phyloP scores from a whole-genome alignment of 2,329 filamentous ascomycete species.

The Fusarium protoensiforme region DNA sequence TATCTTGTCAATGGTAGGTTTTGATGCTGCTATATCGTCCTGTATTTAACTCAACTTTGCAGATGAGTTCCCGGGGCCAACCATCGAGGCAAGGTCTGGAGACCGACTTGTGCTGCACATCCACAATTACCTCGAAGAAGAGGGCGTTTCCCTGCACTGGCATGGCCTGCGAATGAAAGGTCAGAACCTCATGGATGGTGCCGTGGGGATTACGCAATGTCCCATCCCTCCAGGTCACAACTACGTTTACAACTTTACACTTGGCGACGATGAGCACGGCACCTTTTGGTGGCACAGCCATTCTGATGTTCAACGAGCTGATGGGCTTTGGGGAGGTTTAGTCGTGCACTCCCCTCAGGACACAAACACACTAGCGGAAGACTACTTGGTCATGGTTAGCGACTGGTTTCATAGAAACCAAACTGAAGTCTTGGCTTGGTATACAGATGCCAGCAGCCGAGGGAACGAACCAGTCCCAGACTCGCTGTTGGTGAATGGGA shows the following conservation, averaged over 20 bases:
- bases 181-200: neutral
- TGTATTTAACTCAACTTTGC: neutral
- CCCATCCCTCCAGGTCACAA: neutral
- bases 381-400: constrained; percentile 41
- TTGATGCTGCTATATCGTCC: neutral
- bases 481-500: constrained; percentile 51
- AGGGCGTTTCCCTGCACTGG: neutral
- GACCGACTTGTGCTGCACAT: neutral
- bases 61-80: neutral
- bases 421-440: constrained; percentile 48
- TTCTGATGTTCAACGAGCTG: neutral
- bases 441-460: constrained; percentile 38
- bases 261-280: neutral
- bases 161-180: neutral
- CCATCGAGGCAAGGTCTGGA: neutral
- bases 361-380: neutral
- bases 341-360: neutral
- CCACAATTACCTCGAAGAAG: neutral
- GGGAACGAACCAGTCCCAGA: constrained; percentile 54
- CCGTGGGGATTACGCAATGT: neutral
- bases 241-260: neutral
- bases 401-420: constrained; percentile 48
- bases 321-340: neutral
- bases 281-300: neutral
- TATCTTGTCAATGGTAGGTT: neutral